Evolutionary conservation across 257 asterid species (phyloP).

Genomic region (Prunella vulgaris): DNA sequence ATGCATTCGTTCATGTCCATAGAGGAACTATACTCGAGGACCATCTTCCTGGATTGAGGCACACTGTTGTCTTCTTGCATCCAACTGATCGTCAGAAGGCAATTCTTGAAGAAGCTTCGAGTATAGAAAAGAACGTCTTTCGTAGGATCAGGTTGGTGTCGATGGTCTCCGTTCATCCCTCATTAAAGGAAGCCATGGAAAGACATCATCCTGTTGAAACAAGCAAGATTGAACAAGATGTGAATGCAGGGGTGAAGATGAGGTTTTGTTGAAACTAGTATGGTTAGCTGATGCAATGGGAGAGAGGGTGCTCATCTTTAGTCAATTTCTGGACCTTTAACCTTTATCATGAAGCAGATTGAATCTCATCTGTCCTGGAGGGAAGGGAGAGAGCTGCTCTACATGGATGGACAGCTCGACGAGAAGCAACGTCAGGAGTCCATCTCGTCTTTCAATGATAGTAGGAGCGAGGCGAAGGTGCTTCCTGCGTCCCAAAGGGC

Average conservation of each 20-base stretch:
- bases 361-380: slow-evolving; percentile 30
- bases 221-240: slow-evolving; percentile 9
- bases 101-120: slow-evolving; percentile 27
- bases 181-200: slow-evolving; percentile 16
- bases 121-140: background rate
- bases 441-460: slow-evolving; percentile 41
- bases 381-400: slow-evolving; percentile 41
- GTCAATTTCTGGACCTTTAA: slow-evolving; percentile 42
- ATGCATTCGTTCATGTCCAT: slow-evolving; percentile 61
- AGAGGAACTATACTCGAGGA: slow-evolving; percentile 54
- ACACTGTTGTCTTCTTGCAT: slow-evolving; percentile 40
- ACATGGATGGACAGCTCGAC: slow-evolving; percentile 45
- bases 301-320: slow-evolving; percentile 65
- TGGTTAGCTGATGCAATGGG: slow-evolving; percentile 30
- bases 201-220: slow-evolving; percentile 8
- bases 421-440: slow-evolving; percentile 37
- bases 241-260: slow-evolving; percentile 52
- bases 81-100: slow-evolving; percentile 49
- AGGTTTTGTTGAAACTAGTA: slow-evolving; percentile 44
- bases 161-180: slow-evolving; percentile 69
- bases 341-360: slow-evolving; percentile 35
- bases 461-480: slow-evolving; percentile 43
- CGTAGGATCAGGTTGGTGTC: slow-evolving; percentile 36
- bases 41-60: slow-evolving; percentile 56
- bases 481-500: slow-evolving; percentile 51